Evolutionary conservation across 371 early-diverging fungal genomes (phyloP).

Genomic region (Blakeslea trispora): DNA sequence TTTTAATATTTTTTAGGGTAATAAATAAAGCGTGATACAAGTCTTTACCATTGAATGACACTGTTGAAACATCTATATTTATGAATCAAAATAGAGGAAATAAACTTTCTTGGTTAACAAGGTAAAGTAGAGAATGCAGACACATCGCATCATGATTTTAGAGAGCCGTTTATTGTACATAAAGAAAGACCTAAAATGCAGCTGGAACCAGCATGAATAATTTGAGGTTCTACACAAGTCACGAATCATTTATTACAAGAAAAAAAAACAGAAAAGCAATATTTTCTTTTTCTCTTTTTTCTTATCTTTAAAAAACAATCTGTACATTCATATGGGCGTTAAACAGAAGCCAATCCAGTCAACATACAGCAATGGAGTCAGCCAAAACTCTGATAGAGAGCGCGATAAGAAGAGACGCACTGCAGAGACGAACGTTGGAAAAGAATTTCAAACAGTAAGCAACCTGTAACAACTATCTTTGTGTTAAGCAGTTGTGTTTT

Average conservation of each 20-base stretch:
- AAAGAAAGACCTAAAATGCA: no score
- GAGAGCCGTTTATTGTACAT: no score
- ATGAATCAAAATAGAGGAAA: no score
- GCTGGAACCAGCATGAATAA: background rate
- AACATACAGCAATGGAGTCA: conserved; percentile 18
- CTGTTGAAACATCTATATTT: no score
- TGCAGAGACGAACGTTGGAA: conserved; percentile 44
- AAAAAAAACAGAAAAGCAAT: conserved; percentile 1
- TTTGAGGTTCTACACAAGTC: background rate
- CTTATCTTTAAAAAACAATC: conserved; percentile 3
- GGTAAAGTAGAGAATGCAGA: no score
- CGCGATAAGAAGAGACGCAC: conserved; percentile 46
- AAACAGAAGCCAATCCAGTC: conserved; percentile 37
- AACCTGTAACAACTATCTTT: background rate
- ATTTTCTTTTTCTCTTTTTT: conserved; percentile 8
- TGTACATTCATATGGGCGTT: conserved; percentile 26
- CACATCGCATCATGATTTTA: no score
- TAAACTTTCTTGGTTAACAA: no score
- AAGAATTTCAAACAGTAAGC: conserved; percentile 52
- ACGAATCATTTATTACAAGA: background rate
- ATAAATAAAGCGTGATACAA: no score
- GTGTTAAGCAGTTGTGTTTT: no score
- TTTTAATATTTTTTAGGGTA: background rate
- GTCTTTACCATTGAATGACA: no score
- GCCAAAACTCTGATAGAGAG: conserved; percentile 37